Conservation (phyloP, 352 stramenopile genomes). For the Phytophthora palmivora region DNA sequence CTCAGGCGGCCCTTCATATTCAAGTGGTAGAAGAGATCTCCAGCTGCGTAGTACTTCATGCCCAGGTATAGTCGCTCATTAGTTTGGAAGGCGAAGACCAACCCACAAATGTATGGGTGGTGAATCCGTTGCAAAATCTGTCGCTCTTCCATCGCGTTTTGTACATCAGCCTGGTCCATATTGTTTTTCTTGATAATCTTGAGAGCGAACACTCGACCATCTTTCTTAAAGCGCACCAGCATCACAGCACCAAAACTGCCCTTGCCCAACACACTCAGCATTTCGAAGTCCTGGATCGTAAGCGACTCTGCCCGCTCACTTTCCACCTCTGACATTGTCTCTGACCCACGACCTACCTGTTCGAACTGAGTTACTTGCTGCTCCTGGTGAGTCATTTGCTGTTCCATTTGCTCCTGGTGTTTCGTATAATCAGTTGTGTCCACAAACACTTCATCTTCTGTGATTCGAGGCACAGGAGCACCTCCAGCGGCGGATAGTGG, state of each 20-base stretch:
- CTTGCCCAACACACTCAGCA: conserved; percentile 88
- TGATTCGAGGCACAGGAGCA: conserved; percentile 36
- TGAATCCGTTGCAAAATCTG: conserved; percentile 91
- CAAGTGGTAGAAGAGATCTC: conserved; percentile 90
- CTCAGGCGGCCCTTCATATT: conserved; percentile 82
- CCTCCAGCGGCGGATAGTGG: conserved; percentile 11
- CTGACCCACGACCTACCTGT: conserved; percentile 11
- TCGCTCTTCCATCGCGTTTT: conserved; percentile 90
- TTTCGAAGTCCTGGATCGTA: conserved; percentile 92
- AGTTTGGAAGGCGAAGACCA: conserved; percentile 91
- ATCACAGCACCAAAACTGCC: conserved; percentile 90
- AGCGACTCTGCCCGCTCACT: conserved; percentile 52
- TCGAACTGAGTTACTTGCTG: conserved; percentile 17
- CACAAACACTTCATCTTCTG: conserved; percentile 43
- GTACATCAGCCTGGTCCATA: conserved; percentile 86
- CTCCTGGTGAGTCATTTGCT: conserved; percentile 27
- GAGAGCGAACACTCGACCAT: conserved; percentile 87
- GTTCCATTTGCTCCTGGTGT: conserved; percentile 39
- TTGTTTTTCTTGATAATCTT: conserved; percentile 93
- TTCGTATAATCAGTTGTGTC: conserved; percentile 42
- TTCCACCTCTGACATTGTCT: conserved; percentile 14
- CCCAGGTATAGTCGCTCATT: conserved; percentile 90
- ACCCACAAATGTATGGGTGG: conserved; percentile 88
- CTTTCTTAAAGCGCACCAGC: conserved; percentile 91
- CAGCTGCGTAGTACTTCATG: conserved; percentile 91